Evolutionary conservation across 2,329 filamentous ascomycete genomes (phyloP), one percentile per base, ranked within the genome.

Genomic region (Paracoccidioides lutzii): DNA sequence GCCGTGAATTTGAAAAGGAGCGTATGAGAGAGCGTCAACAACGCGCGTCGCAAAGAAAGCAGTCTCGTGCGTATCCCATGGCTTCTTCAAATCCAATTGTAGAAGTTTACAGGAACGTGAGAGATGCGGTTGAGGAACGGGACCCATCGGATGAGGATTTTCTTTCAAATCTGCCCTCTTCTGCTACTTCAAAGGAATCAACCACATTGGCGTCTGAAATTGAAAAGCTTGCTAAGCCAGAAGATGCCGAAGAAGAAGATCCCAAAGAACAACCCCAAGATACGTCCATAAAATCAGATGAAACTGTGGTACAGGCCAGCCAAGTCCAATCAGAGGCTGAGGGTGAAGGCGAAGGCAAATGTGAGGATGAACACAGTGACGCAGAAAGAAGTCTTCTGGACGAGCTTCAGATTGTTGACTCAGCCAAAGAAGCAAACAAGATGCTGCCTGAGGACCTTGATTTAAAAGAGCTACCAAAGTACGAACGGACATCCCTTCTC

Each of bases 81-180:
- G 88, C 90, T 43, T 90, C 89, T 15, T 94, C 91, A n/a, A 93
- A 90, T 64, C 90, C 93, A 5, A 91, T 94, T 58, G 90, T 98
- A 14, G 88, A 97, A 69, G 90, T 98, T 7, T 98, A 97, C 67
- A 87, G 88, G 62, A 89, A 95, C 68, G 88, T 95, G 4, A 85
- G 90, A 56, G 90, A 96, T 69, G 93, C 94, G 22, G 90, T 96
- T 9, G 86, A 90, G 62, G 90, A 95, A 66, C 81, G 81, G 52
- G 82, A 82, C 12, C 80, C 81, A 14, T 80, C 77, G 0, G 81
- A 85, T 45, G 85, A 89, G 54, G 82, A 85, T 42, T 59, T 59
- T 38, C 7, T 50, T 10, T 35, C 56, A 33, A 51, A 42, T 2
- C 57, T 50, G 45, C 32, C 45, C 8, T 53, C 58, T 32, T 46